These are phyloP conservation scores for Suhomyces anneliseae DNA, from an alignment of 1,139 yeast species.

Conservation along the genomic window DNA sequence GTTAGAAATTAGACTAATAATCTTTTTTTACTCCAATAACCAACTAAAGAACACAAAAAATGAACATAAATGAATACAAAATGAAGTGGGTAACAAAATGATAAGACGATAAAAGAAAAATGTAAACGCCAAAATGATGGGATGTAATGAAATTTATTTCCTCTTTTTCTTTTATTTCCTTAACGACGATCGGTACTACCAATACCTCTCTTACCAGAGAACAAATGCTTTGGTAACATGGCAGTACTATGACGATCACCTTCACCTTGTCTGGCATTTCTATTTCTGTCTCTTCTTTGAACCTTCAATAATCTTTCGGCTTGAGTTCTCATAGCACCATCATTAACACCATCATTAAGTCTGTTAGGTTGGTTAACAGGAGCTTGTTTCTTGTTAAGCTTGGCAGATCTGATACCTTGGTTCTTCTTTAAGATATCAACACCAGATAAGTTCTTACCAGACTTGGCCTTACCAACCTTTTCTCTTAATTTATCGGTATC, in stretches of 20 bases:
- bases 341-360: slow-evolving; percentile 81
- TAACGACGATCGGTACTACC: slow-evolving; percentile 81
- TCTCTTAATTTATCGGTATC: slow-evolving; percentile 67
- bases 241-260: slow-evolving; percentile 90
- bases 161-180: background rate
- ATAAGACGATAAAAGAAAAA: too few species aligned
- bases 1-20: background rate
- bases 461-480: slow-evolving; percentile 42
- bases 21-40: slow-evolving; percentile 3
- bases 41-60: background rate
- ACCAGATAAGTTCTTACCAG: slow-evolving; percentile 56
- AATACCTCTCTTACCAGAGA: slow-evolving; percentile 93
- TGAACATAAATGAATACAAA: too few species aligned
- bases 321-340: slow-evolving; percentile 77
- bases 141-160: background rate
- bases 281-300: slow-evolving; percentile 92
- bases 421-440: slow-evolving; percentile 68
- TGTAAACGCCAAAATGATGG: too few species aligned
- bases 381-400: slow-evolving; percentile 49
- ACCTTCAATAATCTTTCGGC: slow-evolving; percentile 86
- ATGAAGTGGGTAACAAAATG: too few species aligned
- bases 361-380: slow-evolving; percentile 71
- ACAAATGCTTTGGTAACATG: slow-evolving; percentile 88
- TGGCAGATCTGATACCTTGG: slow-evolving; percentile 45
- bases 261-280: slow-evolving; percentile 92